Evolutionary conservation across 805 yeast species (phyloP).

Genomic region (Phaffomyces antillensis): DNA sequence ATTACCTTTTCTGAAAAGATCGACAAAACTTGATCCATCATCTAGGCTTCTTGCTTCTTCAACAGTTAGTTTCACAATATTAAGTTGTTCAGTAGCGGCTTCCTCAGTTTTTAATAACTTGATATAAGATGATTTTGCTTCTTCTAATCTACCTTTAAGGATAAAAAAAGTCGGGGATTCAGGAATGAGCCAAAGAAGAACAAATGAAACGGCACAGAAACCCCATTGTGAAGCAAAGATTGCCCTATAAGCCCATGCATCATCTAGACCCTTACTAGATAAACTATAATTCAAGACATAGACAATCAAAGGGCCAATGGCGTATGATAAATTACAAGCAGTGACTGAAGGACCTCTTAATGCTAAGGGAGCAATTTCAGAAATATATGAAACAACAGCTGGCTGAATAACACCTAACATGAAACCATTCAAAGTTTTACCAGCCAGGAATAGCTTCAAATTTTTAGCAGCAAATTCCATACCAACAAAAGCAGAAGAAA

Average conservation of each 20-base stretch:
- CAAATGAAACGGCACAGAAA: slow-evolving; percentile 12
- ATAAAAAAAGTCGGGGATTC: slow-evolving; percentile 38
- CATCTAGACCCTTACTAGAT: slow-evolving; percentile 13
- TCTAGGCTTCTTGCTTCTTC: slow-evolving; percentile 20
- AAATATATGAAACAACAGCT: slow-evolving; percentile 30
- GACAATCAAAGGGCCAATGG: slow-evolving; percentile 32
- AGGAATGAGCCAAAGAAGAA: slow-evolving; percentile 31
- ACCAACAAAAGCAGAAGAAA: slow-evolving; percentile 29
- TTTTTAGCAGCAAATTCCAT: slow-evolving; percentile 33
- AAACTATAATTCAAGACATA: slow-evolving; percentile 18
- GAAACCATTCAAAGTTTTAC: slow-evolving; percentile 34
- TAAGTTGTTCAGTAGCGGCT: slow-evolving; percentile 24
- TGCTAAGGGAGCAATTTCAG: slow-evolving; percentile 35
- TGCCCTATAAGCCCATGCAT: slow-evolving; percentile 25
- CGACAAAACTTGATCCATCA: slow-evolving; percentile 27
- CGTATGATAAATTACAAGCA: slow-evolving; percentile 30
- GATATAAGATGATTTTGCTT: slow-evolving; percentile 27
- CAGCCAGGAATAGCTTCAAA: slow-evolving; percentile 30
- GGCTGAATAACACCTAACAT: slow-evolving; percentile 34
- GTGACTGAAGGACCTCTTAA: slow-evolving; percentile 32
- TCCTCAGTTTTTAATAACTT: slow-evolving; percentile 10
- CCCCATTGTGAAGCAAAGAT: slow-evolving; percentile 26
- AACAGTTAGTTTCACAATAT: slow-evolving; percentile 24
- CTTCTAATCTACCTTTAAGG: slow-evolving; percentile 25
- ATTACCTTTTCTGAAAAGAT: slow-evolving; percentile 36